Conservation (phyloP, 768 basidiomycete genomes). For the Russula compacta region DNA sequence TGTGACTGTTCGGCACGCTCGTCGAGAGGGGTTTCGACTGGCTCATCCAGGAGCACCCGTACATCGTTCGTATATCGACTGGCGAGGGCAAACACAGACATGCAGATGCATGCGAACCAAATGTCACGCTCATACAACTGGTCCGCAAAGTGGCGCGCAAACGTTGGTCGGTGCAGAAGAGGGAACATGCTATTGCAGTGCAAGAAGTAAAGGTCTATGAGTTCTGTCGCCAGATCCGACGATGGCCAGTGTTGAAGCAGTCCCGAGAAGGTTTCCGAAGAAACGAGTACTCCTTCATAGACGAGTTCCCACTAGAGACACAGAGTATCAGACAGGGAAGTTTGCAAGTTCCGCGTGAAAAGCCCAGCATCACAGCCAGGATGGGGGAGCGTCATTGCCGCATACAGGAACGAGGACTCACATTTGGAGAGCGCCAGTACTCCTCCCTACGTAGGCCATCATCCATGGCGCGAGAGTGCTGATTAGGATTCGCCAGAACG, state of each 20-base stretch:
- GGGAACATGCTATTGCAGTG: constrained; percentile 53
- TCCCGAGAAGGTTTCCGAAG: constrained; percentile 26
- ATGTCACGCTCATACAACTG: constrained; percentile 40
- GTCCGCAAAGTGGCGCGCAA: constrained; percentile 50
- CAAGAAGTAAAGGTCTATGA: constrained; percentile 64
- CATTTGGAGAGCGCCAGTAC: constrained; percentile 17
- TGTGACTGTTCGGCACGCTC: constrained; percentile 28
- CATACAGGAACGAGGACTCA: constrained; percentile 10
- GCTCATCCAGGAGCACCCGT: constrained; percentile 22
- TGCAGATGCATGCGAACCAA: constrained; percentile 27
- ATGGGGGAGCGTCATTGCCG: neutral
- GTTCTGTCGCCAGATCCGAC: constrained; percentile 41
- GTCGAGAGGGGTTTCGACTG: constrained; percentile 23
- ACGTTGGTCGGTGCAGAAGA: constrained; percentile 63
- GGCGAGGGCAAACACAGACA: constrained; percentile 25
- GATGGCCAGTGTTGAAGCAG: constrained; percentile 49
- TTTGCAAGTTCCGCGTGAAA: no score
- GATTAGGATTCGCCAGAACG: neutral
- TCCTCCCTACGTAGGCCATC: constrained; percentile 3
- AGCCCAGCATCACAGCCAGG: neutral
- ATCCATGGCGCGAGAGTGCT: neutral
- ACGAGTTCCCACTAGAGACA: constrained; percentile 46
- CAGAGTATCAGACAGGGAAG: neutral
- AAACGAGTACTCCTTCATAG: constrained; percentile 38
- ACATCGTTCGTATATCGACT: constrained; percentile 25